Conservation (phyloP, 2,329 filamentous ascomycete genomes). For the Aspergillus pseudotamarii region DNA sequence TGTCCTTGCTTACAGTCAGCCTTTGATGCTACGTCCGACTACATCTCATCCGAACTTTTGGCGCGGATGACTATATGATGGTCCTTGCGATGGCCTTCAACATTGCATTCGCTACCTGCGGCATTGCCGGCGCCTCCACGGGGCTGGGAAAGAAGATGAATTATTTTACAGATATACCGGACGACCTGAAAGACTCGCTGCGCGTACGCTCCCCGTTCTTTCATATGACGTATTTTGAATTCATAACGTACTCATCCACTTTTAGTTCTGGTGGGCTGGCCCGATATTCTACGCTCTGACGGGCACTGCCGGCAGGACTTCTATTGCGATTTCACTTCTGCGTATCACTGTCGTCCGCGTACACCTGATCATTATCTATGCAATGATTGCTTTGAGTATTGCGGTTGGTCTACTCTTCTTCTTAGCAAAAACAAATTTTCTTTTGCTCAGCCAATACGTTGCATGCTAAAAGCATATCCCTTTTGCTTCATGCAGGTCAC, state of each 20-base stretch:
- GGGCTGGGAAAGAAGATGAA: background rate
- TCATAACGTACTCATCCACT: background rate
- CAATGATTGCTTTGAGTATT: conserved; percentile 43
- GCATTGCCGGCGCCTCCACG: background rate
- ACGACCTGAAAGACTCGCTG: background rate
- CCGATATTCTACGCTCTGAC: conserved; percentile 51
- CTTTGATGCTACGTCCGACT: conserved; percentile 40
- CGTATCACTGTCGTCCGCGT: conserved; percentile 46
- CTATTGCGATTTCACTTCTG: conserved; percentile 53
- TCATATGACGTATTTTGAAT: background rate
- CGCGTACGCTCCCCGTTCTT: background rate
- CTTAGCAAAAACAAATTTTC: no score
- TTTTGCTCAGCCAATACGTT: no score
- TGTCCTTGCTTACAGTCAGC: conserved; percentile 35
- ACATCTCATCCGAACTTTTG: conserved; percentile 34
- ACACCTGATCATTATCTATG: conserved; percentile 49
- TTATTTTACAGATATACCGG: background rate
- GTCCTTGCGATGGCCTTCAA: conserved; percentile 23
- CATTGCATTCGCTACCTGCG: conserved; percentile 17
- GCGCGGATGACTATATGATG: conserved; percentile 27
- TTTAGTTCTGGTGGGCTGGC: conserved; percentile 50
- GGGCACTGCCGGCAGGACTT: conserved; percentile 48
- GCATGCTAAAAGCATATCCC: no score
- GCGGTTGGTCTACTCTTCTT: conserved; percentile 48
- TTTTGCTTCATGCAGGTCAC: no score